phyloP scores from a whole-genome alignment of 768 basidiomycete species.

The Suillus cothurnatus region DNA sequence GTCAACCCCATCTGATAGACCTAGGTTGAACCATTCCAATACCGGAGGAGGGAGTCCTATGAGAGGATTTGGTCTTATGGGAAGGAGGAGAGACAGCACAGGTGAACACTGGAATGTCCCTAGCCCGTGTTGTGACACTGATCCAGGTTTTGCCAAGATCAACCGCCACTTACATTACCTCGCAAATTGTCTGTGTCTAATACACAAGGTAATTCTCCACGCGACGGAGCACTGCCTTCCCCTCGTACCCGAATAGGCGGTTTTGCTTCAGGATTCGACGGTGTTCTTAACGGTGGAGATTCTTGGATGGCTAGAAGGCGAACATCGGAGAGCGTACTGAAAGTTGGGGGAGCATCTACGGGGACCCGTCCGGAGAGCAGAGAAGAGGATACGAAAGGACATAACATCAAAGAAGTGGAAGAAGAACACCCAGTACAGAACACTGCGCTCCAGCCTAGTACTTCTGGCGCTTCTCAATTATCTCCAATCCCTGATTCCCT shows the following conservation, averaged over 20 bases:
- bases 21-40: constrained; percentile 54
- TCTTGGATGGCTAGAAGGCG: constrained; percentile 70
- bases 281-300: constrained; percentile 67
- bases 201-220: constrained; percentile 51
- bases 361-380: constrained; percentile 43
- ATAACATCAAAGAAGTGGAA: constrained; percentile 63
- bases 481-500: constrained; percentile 16
- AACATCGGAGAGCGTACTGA: constrained; percentile 56
- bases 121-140: constrained; percentile 10
- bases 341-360: constrained; percentile 34
- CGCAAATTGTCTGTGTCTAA: constrained; percentile 73
- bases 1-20: constrained; percentile 58
- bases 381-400: constrained; percentile 41
- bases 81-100: constrained; percentile 68
- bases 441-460: constrained; percentile 13
- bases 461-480: constrained; percentile 11
- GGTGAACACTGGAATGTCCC: constrained; percentile 41
- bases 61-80: constrained; percentile 64
- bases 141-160: constrained; percentile 47
- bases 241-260: constrained; percentile 65
- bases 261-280: constrained; percentile 66
- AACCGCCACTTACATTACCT: constrained; percentile 52
- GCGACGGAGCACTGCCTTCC: constrained; percentile 58
- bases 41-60: constrained; percentile 55
- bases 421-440: constrained; percentile 31